Base-by-base conservation (phyloP, 2,329 filamentous ascomycete species). In the Curvularia verruculosa region DNA sequence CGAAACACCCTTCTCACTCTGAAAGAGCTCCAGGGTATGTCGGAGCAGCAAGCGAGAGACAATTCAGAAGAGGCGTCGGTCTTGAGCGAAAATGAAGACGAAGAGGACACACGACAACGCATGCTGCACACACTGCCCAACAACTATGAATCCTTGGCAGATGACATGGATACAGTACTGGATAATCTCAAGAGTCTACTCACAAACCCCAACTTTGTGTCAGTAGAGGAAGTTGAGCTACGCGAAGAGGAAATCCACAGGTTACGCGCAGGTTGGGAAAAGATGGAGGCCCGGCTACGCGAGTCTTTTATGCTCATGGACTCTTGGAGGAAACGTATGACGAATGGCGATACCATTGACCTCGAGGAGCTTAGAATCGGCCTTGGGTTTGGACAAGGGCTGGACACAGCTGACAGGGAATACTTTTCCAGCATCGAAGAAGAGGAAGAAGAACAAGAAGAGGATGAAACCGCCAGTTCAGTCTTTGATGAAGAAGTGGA, bases 151-250 rank as follows among this genome's bases (percentile, higher is more conserved):
- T 84, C 81, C 5, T 77, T 98, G 59, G 86, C 89, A 0, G 73
- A 79, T 8, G 90, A 96, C 62, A 86, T 97, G 78, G 88, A 93
- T 51, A 81, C 81, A 6, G 87, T 96, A 9, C 82, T 98, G 58
- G 87, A 90, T 31, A 92, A 96, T 71, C 84, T 99, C 62, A 86
- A 90, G 63, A 89, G 85, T 2, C 85, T 99, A 36, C 82, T 99
- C 43, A 97, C 92, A 8, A 98, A 98, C 70, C 95, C 95, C 1
- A 96, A 93, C 2, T 99, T 98, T 74, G 95, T 97, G 13, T 91
- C 94, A 0, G 86, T 98, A 21, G 95, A 98, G 68, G 95, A 98
- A 75, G 92, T 99, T 2, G 89, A 96, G 70, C 79, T 92, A n/a
- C 87, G 94, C 52, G 94, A 99, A 63, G 89, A 96, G 58, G 93